Evolutionary conservation across 2,329 filamentous ascomycete genomes (phyloP).

Genomic region (Aureobasidium sp.): DNA sequence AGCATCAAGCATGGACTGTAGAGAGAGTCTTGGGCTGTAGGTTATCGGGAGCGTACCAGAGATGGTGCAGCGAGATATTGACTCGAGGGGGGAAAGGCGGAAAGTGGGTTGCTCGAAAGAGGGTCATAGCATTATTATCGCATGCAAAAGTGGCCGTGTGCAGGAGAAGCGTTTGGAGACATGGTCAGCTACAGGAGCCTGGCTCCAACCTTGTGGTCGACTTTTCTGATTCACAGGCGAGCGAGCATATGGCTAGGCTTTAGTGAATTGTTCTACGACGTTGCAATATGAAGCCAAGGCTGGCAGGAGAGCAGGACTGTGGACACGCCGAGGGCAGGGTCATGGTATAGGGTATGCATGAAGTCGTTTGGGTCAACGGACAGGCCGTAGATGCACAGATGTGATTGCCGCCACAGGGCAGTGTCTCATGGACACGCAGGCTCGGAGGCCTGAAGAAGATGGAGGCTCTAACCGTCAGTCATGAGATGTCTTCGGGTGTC

Average conservation of each 20-base stretch:
- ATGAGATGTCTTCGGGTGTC: not conserved
- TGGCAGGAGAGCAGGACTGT: not conserved
- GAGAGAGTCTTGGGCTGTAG: not conserved
- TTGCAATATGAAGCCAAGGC: not conserved
- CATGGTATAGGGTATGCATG: not conserved
- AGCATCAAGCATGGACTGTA: constrained; percentile 9
- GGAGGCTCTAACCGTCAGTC: not conserved
- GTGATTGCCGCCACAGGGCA: not conserved
- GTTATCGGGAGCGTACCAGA: constrained; percentile 9
- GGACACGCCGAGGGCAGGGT: constrained; percentile 2
- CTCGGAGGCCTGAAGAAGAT: not conserved
- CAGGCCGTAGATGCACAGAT: not conserved
- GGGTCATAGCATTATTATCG: not conserved
- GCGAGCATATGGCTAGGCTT: not conserved
- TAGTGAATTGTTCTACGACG: not conserved
- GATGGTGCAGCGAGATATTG: not conserved
- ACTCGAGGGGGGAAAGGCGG: not conserved
- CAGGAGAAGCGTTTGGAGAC: not conserved
- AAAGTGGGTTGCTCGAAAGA: not conserved
- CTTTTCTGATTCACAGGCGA: not conserved
- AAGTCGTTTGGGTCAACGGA: not conserved
- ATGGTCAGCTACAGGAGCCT: not conserved
- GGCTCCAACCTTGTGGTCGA: not conserved
- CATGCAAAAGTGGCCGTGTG: not conserved
- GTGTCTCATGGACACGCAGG: not conserved